Evolutionary conservation across 371 early-diverging fungal species (phyloP).

Genomic region (Umbelopsis sp.): DNA sequence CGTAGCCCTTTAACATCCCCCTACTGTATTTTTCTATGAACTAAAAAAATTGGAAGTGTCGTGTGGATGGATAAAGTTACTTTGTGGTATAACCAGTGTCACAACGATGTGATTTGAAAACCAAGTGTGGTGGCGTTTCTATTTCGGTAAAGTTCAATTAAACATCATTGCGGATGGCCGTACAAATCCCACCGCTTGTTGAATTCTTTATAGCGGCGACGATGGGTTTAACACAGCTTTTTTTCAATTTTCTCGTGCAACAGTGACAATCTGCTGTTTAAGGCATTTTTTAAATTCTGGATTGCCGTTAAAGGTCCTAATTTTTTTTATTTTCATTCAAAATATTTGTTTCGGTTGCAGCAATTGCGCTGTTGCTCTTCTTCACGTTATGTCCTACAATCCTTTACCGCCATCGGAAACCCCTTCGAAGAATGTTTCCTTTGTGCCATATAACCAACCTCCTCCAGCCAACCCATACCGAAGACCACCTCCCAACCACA

Average conservation of each 20-base stretch:
- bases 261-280: conserved; percentile 4
- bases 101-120: too few species aligned
- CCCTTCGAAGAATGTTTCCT: neutral
- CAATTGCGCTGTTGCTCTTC: neutral
- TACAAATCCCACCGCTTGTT: neutral
- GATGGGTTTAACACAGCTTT: neutral
- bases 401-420: neutral
- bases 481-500: neutral
- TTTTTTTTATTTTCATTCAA: neutral
- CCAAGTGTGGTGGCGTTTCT: too few species aligned
- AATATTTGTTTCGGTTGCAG: neutral
- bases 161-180: too few species aligned
- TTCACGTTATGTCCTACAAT: conserved; percentile 13
- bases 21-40: too few species aligned
- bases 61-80: too few species aligned
- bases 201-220: conserved; percentile 14
- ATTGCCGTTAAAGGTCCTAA: neutral
- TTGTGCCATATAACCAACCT: neutral
- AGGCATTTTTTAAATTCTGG: neutral
- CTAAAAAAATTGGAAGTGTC: too few species aligned
- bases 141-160: too few species aligned
- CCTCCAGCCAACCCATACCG: neutral
- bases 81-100: too few species aligned
- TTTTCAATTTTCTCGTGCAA: neutral
- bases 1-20: neutral